Evolutionary conservation across 2,329 filamentous ascomycete genomes (phyloP).

Genomic region (Corinectria fuckeliana): DNA sequence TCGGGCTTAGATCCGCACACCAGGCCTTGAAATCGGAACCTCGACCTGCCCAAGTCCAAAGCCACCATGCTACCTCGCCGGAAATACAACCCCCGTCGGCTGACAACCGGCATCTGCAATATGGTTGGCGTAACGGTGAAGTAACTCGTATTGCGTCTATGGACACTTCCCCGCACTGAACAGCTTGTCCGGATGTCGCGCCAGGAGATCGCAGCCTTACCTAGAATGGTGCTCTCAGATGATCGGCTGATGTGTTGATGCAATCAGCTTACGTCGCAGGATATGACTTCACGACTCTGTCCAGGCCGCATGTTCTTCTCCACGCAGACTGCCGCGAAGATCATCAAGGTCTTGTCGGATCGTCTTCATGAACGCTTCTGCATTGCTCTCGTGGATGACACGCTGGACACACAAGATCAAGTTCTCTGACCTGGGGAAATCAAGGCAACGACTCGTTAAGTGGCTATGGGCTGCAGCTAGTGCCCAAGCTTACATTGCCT

Average conservation of each 20-base stretch:
- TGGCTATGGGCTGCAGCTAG: too few species aligned
- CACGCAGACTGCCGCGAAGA: too few species aligned
- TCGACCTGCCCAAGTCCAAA: not conserved
- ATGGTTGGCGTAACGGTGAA: not conserved
- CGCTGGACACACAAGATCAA: too few species aligned
- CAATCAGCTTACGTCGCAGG: not conserved
- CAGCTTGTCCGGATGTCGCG: not conserved
- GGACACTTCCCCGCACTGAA: not conserved
- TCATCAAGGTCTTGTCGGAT: too few species aligned
- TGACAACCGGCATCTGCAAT: not conserved
- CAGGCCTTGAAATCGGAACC: not conserved
- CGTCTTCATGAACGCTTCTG: not conserved
- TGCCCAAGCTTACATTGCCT: too few species aligned
- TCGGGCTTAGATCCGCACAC: too few species aligned
- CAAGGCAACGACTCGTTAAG: too few species aligned
- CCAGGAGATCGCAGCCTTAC: not conserved
- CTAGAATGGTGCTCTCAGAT: not conserved
- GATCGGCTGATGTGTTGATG: not conserved
- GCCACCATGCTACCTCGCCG: not conserved
- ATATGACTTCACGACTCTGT: not conserved
- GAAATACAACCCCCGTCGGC: not conserved
- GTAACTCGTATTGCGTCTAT: not conserved
- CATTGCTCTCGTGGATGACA: not conserved
- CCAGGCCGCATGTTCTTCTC: not conserved
- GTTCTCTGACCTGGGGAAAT: too few species aligned